These are phyloP conservation scores for Mycosphaerella sp. DNA, from an alignment of 2,329 filamentous ascomycete species.

Conservation along the genomic window DNA sequence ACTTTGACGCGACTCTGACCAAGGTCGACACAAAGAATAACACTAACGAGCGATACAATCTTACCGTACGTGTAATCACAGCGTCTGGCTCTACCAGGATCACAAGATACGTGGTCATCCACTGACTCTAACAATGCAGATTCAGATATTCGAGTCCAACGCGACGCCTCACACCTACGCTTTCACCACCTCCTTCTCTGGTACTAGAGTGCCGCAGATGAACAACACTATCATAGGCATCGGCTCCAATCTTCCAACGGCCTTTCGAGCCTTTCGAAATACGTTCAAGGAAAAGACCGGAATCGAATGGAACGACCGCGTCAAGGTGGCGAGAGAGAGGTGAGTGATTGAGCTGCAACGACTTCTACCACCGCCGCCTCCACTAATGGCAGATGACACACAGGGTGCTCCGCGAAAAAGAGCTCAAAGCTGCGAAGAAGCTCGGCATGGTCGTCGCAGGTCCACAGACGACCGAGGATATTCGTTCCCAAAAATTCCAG, in stretches of 20 bases:
- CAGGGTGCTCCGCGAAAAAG: not conserved
- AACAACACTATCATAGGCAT: slow-evolving; percentile 32
- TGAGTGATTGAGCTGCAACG: not conserved
- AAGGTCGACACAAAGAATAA: slow-evolving; percentile 47
- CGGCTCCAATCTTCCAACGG: slow-evolving; percentile 31
- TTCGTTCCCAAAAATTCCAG: slow-evolving; percentile 10
- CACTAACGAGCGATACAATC: slow-evolving; percentile 52
- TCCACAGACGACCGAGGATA: not conserved
- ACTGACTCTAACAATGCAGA: slow-evolving; percentile 19
- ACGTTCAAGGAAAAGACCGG: slow-evolving; percentile 39
- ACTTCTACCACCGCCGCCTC: not conserved
- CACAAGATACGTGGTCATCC: no score
- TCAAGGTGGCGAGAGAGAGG: slow-evolving; percentile 23
- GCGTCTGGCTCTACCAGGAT: no score
- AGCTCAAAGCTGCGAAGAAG: not conserved
- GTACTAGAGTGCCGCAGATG: slow-evolving; percentile 15
- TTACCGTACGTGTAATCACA: slow-evolving; percentile 45
- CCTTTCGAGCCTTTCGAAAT: slow-evolving; percentile 36
- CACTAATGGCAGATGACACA: not conserved
- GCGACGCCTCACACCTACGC: slow-evolving; percentile 55
- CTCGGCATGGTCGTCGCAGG: not conserved
- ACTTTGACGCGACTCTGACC: slow-evolving; percentile 57
- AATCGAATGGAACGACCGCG: slow-evolving; percentile 39
- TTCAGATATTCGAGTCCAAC: slow-evolving; percentile 63
- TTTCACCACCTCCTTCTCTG: slow-evolving; percentile 41